A percentile compares a stretch with the other conserved stretches of the same genome.
These are phyloP conservation scores for Periglandula ipomoeae DNA, from an alignment of 2,329 filamentous ascomycete genomes.

Conservation along the genomic window DNA sequence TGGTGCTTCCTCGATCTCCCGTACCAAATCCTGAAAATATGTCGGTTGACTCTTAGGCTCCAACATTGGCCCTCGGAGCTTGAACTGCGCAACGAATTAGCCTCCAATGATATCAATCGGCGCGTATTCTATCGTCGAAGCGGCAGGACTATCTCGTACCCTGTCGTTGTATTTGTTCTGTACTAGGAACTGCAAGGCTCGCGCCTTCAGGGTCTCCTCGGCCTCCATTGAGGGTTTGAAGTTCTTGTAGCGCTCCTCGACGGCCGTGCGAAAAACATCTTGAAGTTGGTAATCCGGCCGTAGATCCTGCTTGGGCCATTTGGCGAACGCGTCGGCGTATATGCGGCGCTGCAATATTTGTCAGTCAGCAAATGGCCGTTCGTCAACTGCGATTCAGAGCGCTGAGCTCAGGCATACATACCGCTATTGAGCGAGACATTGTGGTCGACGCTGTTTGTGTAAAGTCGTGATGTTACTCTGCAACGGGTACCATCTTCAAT, in stretches of 20 bases:
- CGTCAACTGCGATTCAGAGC: no score
- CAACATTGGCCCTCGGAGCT: slow-evolving; percentile 39
- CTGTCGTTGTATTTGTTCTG: slow-evolving; percentile 49
- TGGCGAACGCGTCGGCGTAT: slow-evolving; percentile 31
- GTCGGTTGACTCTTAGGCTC: slow-evolving; percentile 53
- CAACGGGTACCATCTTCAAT: background rate
- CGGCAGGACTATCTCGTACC: slow-evolving; percentile 28
- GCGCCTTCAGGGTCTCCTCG: slow-evolving; percentile 46
- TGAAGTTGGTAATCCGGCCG: slow-evolving; percentile 55
- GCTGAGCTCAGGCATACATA: slow-evolving; percentile 10
- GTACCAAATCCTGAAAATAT: slow-evolving; percentile 52
- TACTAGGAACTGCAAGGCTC: slow-evolving; percentile 49
- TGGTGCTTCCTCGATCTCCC: slow-evolving; percentile 55
- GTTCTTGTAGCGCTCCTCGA: slow-evolving; percentile 25
- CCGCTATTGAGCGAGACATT: slow-evolving; percentile 26
- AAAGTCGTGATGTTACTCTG: background rate
- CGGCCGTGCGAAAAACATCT: slow-evolving; percentile 36
- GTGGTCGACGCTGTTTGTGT: background rate
- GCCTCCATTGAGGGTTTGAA: slow-evolving; percentile 30
- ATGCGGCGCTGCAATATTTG: slow-evolving; percentile 31
- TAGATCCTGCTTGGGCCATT: slow-evolving; percentile 56
- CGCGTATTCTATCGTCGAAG: no score
- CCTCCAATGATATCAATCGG: no score
- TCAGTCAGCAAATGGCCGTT: no score
- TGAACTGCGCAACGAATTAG: slow-evolving; percentile 20